A percentile compares a stretch with the other conserved stretches of the same genome.
Evolutionary conservation across 768 basidiomycete genomes (phyloP).

Genomic region (Multifurca ochricompacta): DNA sequence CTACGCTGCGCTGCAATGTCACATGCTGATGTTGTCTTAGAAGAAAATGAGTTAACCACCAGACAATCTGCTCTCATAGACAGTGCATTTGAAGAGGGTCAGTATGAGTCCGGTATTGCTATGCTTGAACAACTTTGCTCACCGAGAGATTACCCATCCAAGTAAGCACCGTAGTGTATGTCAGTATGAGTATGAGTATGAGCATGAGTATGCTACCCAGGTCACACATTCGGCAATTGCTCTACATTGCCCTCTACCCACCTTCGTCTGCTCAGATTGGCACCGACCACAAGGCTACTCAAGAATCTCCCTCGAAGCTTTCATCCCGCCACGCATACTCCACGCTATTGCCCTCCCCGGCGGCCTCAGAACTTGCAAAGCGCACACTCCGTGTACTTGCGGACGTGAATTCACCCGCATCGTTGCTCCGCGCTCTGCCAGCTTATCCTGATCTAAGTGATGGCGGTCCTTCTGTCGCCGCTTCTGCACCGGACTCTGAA

Average conservation of each 20-base stretch:
- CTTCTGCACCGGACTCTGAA: neutral
- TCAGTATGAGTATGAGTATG: too few species aligned
- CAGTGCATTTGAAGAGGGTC: slow-evolving; percentile 68
- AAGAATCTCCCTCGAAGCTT: slow-evolving; percentile 18
- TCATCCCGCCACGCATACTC: slow-evolving; percentile 17
- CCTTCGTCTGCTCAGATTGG: slow-evolving; percentile 1
- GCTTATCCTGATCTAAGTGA: slow-evolving; percentile 14
- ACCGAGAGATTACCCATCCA: slow-evolving; percentile 45
- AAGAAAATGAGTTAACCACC: slow-evolving; percentile 9
- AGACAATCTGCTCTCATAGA: slow-evolving; percentile 44
- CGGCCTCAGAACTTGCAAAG: slow-evolving; percentile 13
- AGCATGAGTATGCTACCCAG: too few species aligned
- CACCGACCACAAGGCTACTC: neutral
- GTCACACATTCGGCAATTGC: slow-evolving; percentile 20
- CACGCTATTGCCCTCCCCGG: slow-evolving; percentile 12
- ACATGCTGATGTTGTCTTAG: neutral
- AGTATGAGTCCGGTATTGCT: slow-evolving; percentile 61
- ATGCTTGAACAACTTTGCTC: slow-evolving; percentile 57
- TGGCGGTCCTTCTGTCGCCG: neutral
- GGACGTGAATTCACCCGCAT: slow-evolving; percentile 14
- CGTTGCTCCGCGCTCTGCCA: slow-evolving; percentile 20
- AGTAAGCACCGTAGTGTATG: slow-evolving; percentile 35
- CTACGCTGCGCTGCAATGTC: too few species aligned
- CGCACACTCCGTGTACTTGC: slow-evolving; percentile 18
- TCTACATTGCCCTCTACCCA: slow-evolving; percentile 22